Base-by-base conservation (phyloP, 2,329 filamentous ascomycete genomes). In the Grosmannia huntii region DNA sequence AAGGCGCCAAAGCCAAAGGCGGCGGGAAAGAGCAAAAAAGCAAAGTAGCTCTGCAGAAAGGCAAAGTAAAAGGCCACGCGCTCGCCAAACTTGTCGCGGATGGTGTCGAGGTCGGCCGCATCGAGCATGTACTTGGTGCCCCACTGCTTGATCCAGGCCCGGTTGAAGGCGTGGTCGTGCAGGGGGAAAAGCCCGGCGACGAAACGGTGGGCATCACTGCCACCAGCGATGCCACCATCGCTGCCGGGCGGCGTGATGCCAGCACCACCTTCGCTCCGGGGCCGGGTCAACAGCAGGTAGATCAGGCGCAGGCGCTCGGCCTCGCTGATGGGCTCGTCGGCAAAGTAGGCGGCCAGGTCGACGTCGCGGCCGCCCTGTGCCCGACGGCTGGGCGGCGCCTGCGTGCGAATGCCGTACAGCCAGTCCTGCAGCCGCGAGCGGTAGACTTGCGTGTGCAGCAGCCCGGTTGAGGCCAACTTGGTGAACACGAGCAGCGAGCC, bases 381-480 rank as follows among this genome's bases (percentile, higher is more conserved):
- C 27, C 28, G 55, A 57, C 56, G 54, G 60, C 57, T 61, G 6
- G 62, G 57, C 0, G 92, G 92, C 41, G 90, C 84, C 23, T 83
- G 81, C 55, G 87, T 80, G 62, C 90, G 85, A 57, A 96, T 86
- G 56, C 91, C 90, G 68, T 94, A 87, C 38, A 97, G 82, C 90
- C 91, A 99, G 72, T 97, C 94, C 68, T 90, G 88, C 21, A 96
- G 85, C 63, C 94, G 84, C 58, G 88, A 89, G 63, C 90, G 83
- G 71, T 96, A 95, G 55, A 96, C 81, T 66, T 95, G 89, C 63
- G 85, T 83, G 60, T 81, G 82, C 60, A 99, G 78, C 62, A 90
- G 82, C 65, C 84, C 78, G 61, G 86, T 79, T 25, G 89, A 90
- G 41, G 86, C 84, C 49, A 95, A 82, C 67, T 86, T 87, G 67